Percentiles rank a stretch among this genome's conserved stretches.
Conservation (phyloP, 768 basidiomycete genomes). For the Termitomyces sp. region DNA sequence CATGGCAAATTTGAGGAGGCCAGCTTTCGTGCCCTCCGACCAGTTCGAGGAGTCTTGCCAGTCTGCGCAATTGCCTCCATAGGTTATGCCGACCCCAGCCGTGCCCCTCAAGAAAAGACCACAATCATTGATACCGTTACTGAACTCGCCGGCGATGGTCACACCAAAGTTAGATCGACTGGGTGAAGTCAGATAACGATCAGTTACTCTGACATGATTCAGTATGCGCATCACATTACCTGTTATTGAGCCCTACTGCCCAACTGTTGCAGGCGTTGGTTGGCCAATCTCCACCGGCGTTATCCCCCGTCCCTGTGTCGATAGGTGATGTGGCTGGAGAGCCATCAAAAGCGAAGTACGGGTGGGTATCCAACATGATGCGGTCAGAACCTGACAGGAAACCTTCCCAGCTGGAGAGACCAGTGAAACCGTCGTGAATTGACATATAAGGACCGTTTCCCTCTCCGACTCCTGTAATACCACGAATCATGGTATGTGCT, state of each 20-base stretch:
- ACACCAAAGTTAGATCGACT: constrained; percentile 49
- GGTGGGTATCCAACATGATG: constrained; percentile 35
- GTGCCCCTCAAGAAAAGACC: constrained; percentile 24
- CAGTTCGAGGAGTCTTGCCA: constrained; percentile 52
- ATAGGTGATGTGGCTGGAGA: constrained; percentile 26
- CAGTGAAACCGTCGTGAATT: constrained; percentile 42
- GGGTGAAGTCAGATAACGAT: neutral
- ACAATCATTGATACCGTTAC: constrained; percentile 58
- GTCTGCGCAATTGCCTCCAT: constrained; percentile 26
- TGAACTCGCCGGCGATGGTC: constrained; percentile 70
- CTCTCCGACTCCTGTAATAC: constrained; percentile 67
- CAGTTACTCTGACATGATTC: constrained; percentile 5
- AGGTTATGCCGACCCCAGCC: constrained; percentile 14
- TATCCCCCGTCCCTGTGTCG: constrained; percentile 23
- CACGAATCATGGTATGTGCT: constrained; percentile 59
- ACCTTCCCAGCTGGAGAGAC: constrained; percentile 27
- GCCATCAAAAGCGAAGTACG: constrained; percentile 45
- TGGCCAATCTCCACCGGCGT: constrained; percentile 38
- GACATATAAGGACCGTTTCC: constrained; percentile 60
- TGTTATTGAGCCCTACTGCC: constrained; percentile 30
- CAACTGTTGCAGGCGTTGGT: constrained; percentile 44
- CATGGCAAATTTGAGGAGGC: constrained; percentile 46
- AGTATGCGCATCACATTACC: constrained; percentile 12
- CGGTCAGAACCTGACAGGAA: constrained; percentile 36
- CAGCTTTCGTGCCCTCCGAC: constrained; percentile 26